Conservation (phyloP, 768 basidiomycete genomes). For the Pulveroboletus sp. region DNA sequence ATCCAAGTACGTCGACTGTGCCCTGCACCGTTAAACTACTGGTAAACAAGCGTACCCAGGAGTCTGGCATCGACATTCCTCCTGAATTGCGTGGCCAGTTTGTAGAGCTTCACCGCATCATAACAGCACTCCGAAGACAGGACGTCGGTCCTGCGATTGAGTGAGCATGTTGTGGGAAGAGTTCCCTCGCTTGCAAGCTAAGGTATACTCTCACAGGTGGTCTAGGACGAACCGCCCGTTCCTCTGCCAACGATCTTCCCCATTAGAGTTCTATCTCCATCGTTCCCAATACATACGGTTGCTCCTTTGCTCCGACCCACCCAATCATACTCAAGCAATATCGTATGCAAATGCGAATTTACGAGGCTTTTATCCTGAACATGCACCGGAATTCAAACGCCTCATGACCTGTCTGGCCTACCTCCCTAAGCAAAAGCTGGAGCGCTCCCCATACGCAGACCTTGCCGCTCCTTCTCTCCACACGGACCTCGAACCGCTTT, state of each 20-base stretch:
- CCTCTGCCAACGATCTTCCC: conserved; percentile 63
- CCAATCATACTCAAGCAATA: conserved; percentile 56
- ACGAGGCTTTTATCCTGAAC: conserved; percentile 55
- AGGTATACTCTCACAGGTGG: conserved; percentile 57
- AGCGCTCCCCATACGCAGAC: conserved; percentile 69
- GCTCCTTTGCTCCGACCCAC: conserved; percentile 57
- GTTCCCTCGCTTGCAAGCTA: background rate
- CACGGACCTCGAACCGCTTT: conserved; percentile 73
- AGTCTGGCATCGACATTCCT: conserved; percentile 57
- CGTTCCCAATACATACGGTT: conserved; percentile 86
- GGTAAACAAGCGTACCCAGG: conserved; percentile 37
- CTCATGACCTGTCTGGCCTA: conserved; percentile 67
- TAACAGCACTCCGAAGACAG: conserved; percentile 58
- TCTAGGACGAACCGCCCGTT: conserved; percentile 59
- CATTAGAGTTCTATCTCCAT: conserved; percentile 86
- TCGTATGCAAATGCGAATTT: conserved; percentile 69
- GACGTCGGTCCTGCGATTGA: conserved; percentile 74
- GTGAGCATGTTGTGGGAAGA: conserved; percentile 38
- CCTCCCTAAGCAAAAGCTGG: conserved; percentile 62
- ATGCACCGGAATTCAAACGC: conserved; percentile 60
- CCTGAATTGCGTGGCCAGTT: conserved; percentile 52
- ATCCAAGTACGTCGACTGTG: conserved; percentile 47
- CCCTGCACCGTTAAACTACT: background rate
- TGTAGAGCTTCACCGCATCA: conserved; percentile 64
- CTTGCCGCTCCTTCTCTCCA: conserved; percentile 69